These are phyloP conservation scores for Trifolium fragiferum DNA, from an alignment of 306 rosid species.

Conservation along the genomic window DNA sequence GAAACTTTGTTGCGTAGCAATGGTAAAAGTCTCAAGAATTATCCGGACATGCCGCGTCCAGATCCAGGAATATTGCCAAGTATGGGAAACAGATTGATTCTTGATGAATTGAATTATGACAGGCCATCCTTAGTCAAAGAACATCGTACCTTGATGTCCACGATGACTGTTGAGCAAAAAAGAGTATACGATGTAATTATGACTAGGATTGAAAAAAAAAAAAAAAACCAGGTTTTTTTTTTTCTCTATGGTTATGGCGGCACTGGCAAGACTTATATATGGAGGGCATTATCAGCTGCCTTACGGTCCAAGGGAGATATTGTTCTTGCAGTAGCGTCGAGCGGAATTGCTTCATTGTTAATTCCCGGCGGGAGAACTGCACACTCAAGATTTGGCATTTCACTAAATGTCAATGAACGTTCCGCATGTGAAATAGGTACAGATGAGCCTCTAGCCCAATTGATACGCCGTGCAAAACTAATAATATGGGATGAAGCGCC, in stretches of 20 bases:
- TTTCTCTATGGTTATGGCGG: not conserved
- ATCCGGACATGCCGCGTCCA: not conserved
- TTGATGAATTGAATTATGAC: not conserved
- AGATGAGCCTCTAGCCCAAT: too few species aligned
- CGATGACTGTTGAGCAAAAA: not conserved
- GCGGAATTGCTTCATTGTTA: not conserved
- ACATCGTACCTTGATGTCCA: not conserved
- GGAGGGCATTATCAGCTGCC: not conserved
- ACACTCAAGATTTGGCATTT: not conserved
- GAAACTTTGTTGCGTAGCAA: not conserved
- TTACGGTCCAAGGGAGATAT: not conserved
- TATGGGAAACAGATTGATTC: too few species aligned
- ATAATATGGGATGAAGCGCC: too few species aligned
- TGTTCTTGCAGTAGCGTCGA: not conserved
- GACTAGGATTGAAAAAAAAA: too few species aligned
- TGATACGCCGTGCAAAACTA: too few species aligned
- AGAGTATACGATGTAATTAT: too few species aligned
- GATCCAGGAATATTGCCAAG: not conserved
- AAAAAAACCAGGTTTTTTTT: rapidly evolving
- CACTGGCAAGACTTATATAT: not conserved
- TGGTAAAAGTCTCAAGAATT: too few species aligned
- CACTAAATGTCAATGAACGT: not conserved
- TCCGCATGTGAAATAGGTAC: not conserved
- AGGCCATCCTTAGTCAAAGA: too few species aligned
- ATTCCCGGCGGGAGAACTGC: not conserved